These are phyloP conservation scores for Ajuga chamaepitys DNA, from an alignment of 257 asterid species.

Conservation along the genomic window DNA sequence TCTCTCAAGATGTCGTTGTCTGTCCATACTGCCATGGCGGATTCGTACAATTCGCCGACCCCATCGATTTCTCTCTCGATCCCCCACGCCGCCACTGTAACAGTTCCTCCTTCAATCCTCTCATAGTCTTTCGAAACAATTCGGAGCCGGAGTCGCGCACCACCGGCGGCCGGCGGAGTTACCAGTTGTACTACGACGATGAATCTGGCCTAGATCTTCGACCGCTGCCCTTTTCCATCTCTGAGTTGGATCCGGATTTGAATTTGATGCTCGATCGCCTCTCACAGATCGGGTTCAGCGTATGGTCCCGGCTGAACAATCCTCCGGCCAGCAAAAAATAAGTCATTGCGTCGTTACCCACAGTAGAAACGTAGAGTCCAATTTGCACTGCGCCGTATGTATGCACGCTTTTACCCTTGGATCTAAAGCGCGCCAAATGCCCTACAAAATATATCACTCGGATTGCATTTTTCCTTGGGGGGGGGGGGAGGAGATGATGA, in stretches of 20 bases:
- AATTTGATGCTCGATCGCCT: slow-evolving; percentile 48
- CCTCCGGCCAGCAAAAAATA: slow-evolving; percentile 60
- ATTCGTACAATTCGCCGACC: slow-evolving; percentile 52
- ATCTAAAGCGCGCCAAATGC: slow-evolving; percentile 55
- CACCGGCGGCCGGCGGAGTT: slow-evolving; percentile 31
- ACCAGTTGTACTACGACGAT: slow-evolving; percentile 56
- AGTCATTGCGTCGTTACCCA: slow-evolving; percentile 49
- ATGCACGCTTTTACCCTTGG: slow-evolving; percentile 52
- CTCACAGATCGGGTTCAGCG: slow-evolving; percentile 53
- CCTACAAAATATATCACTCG: slow-evolving; percentile 54
- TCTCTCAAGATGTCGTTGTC: slow-evolving; percentile 28
- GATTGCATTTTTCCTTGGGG: slow-evolving; percentile 63
- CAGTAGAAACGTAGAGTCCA: slow-evolving; percentile 29
- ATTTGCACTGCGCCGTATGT: slow-evolving; percentile 61
- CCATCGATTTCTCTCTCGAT: slow-evolving; percentile 26
- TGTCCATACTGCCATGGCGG: slow-evolving; percentile 73
- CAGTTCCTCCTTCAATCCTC: slow-evolving; percentile 61
- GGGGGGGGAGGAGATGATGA: too few relatives aligned
- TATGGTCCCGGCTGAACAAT: slow-evolving; percentile 40
- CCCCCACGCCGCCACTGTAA: slow-evolving; percentile 34
- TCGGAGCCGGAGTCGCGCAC: slow-evolving; percentile 17
- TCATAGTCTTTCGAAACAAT: slow-evolving; percentile 56
- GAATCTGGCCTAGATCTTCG: slow-evolving; percentile 52
- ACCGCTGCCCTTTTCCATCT: slow-evolving; percentile 48
- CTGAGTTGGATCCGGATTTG: slow-evolving; percentile 64